Base-by-base conservation (phyloP, 2,329 filamentous ascomycete genomes). In the Myriosclerotinia duriaeana region DNA sequence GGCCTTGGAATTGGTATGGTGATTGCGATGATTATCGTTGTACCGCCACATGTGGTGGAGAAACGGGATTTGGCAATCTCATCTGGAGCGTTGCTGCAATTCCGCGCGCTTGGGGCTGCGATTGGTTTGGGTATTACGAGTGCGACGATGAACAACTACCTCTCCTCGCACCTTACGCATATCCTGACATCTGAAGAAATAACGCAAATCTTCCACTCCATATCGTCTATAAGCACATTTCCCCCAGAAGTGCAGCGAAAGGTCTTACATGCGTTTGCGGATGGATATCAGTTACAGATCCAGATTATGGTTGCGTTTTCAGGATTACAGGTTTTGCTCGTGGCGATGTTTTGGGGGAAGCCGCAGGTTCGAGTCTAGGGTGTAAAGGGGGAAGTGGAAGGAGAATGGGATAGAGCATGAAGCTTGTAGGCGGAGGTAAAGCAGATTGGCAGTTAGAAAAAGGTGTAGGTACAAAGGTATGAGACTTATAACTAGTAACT, bases 1-100 rank as follows among this genome's bases (percentile, higher is more conserved):
- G 85, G 85, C 0, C 22, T 63, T 20, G 60, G 60, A 1, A 30
- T 63, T 42, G 48, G 60, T 3, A 59, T 48, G 2, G 56, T 59
- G 2, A 9, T 46, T 59, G 56, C 11, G 30, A 59, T 59, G n/a
- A 12, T 34, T 36, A 20, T 48, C 8, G 56, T 59, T 34, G 34
- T 59, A 20, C 40, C 40, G 17, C 42, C 56, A 15, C 56, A 59
- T 48, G 14, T 59, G 34, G 42, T 59, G 5, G 56, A 59, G 8
- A 46, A 8, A 36, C 12, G 42, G 36, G 56, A 48, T 48, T 4
- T 48, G 48, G 40, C 52, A 1, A 42, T 62, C 46, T 11, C 50
- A 11, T 36, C 7, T 9, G 52, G 52, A 5, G 61, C 50, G 7
- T 11, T 48, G 1, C 34, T 54, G 4, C 61, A 64, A 64, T 53